Conservation (phyloP, 495 filamentous ascomycete genomes). For the Annulohypoxylon stygium region DNA sequence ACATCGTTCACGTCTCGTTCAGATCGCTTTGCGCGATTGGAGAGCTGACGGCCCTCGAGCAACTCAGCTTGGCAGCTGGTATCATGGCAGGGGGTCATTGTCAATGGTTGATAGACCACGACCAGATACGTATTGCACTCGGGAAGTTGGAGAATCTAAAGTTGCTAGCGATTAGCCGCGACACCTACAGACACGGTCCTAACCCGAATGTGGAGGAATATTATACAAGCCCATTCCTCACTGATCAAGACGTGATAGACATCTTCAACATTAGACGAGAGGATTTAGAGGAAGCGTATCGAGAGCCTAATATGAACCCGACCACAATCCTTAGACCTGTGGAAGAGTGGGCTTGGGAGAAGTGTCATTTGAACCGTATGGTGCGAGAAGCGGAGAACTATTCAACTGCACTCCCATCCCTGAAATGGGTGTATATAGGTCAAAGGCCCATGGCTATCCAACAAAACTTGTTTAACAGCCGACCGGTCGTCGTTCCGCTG, state of each 20-base stretch:
- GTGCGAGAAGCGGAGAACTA: not conserved
- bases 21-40: not conserved
- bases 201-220: not conserved
- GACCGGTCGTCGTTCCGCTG: not conserved
- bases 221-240: not conserved
- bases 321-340: not conserved
- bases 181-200: not conserved
- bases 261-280: not conserved
- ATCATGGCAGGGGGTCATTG: not conserved
- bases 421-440: not conserved
- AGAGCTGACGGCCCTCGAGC: not conserved
- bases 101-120: slow-evolving; percentile 1
- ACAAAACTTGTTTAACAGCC: not conserved
- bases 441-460: not conserved
- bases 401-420: not conserved
- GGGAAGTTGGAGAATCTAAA: not conserved
- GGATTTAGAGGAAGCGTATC: not conserved
- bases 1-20: not conserved
- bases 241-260: not conserved
- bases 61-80: not conserved
- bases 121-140: not conserved
- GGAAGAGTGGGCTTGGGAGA: not conserved
- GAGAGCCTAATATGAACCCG: not conserved
- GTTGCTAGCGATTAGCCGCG: not conserved
- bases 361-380: not conserved